Evolutionary conservation across 352 stramenopile species (phyloP).

Genomic region (Globisporangium spinosum): DNA sequence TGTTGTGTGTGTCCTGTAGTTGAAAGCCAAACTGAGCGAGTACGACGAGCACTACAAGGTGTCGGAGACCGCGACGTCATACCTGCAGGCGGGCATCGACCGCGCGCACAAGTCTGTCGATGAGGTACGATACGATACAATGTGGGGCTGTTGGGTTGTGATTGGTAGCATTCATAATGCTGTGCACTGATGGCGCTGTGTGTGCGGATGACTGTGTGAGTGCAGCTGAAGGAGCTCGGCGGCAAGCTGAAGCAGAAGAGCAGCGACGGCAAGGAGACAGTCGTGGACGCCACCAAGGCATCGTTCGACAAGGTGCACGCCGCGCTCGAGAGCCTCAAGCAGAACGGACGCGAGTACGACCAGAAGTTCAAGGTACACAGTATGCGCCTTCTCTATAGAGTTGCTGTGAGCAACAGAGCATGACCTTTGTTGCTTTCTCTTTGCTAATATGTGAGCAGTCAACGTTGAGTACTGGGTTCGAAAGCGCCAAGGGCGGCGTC

Average conservation of each 20-base stretch:
- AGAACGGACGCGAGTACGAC: constrained; percentile 63
- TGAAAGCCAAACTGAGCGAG: constrained; percentile 46
- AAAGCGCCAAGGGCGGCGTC: constrained; percentile 40
- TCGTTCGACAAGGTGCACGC: constrained; percentile 53
- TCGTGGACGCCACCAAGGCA: constrained; percentile 34
- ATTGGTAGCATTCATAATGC: too few relatives aligned
- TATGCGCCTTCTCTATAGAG: too few relatives aligned
- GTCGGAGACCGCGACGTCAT: constrained; percentile 61
- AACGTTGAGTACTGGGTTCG: constrained; percentile 24
- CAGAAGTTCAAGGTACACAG: constrained; percentile 42
- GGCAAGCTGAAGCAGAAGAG: constrained; percentile 34
- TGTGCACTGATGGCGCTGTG: too few relatives aligned
- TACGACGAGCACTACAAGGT: constrained; percentile 75
- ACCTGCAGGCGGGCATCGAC: constrained; percentile 63
- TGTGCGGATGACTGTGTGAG: background rate
- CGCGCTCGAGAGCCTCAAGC: constrained; percentile 53
- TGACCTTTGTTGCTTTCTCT: background rate
- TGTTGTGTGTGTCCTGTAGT: constrained; percentile 15
- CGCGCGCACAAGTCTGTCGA: constrained; percentile 68
- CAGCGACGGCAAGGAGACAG: background rate
- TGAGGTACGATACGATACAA: constrained; percentile 23
- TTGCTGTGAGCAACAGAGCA: too few relatives aligned
- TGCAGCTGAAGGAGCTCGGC: constrained; percentile 47
- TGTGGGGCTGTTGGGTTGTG: too few relatives aligned
- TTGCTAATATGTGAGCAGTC: background rate